Base-by-base conservation (phyloP, 805 yeast species). In the Millerozyma miso region DNA sequence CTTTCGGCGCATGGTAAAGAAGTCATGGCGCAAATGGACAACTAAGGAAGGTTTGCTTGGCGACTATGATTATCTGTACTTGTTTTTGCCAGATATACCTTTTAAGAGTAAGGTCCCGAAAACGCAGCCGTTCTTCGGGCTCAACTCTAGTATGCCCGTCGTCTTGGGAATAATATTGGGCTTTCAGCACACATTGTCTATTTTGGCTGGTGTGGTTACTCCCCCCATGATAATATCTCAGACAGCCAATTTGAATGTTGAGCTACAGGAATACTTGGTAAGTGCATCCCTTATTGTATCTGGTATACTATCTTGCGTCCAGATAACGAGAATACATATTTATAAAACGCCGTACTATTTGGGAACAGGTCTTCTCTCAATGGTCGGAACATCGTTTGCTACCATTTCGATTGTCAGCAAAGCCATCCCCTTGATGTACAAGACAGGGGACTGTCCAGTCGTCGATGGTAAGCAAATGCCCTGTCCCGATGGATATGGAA, bases 401-500 rank as follows among this genome's bases (percentile, higher is more conserved):
- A 88, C 96, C 19, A 85, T 89, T 55, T 75, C 91, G 19, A 84
- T 89, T 54, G 93, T 87, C 41, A 56, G 77, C 13, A 82, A 80
- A 32, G 85, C 89, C 2, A 67, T 89, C 50, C 90, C 95, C 15
- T 69, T 83, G 70, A 85, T 89, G 95, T 89, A 90, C 67, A 52
- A 56, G 3, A 71, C 68, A 36, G 62, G 62, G 3, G 31, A 50
- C 16, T 58, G 97, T 65, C 82, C 84, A 1, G 50, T 59, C 3
- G 72, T 74, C 3, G 83, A 79, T 48, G 96, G 96, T 3, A 79
- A 74, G 4, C 51, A 63, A 7, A 71, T 85, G 40, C 76, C 96
- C 3, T 90, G 97, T 67, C 95, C 95, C 4, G 86, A 84, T 45
- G 97, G 95, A 1, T 90, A 88, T 58, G 97, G 97, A 51, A 80